phyloP scores from a whole-genome alignment of 495 filamentous ascomycete species.

The Penicillium silybi region DNA sequence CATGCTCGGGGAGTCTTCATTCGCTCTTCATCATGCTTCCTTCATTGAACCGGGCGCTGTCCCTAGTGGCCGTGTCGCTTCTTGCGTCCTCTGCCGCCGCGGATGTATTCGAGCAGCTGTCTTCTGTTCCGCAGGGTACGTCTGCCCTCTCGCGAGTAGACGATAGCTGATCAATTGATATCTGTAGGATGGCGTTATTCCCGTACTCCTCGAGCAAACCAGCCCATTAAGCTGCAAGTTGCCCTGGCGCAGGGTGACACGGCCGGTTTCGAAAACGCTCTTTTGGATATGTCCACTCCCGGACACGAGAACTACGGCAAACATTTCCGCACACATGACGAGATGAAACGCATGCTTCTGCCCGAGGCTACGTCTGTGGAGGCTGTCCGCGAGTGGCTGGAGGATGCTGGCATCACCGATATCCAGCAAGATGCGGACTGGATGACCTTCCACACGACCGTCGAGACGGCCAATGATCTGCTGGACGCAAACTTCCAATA shows the following conservation, averaged over 20 bases:
- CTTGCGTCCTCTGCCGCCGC: conserved; percentile 32
- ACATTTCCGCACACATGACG: conserved; percentile 53
- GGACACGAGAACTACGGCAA: conserved; percentile 55
- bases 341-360: conserved; percentile 50
- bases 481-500: conserved; percentile 55
- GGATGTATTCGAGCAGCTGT: conserved; percentile 37
- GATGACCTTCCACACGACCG: conserved; percentile 54
- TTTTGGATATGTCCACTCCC: conserved; percentile 60
- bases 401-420: conserved; percentile 40
- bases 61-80: conserved; percentile 39
- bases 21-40: conserved; percentile 24
- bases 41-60: conserved; percentile 29
- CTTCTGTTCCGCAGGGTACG: conserved; percentile 34
- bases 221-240: conserved; percentile 39
- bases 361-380: conserved; percentile 41
- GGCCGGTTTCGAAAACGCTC: conserved; percentile 55
- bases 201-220: conserved; percentile 23
- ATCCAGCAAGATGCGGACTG: conserved; percentile 57
- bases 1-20: neutral
- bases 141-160: conserved; percentile 10
- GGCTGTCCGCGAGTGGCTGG: conserved; percentile 48
- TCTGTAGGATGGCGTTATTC: conserved; percentile 36
- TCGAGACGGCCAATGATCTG: conserved; percentile 50
- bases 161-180: neutral
- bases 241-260: conserved; percentile 56